These are phyloP conservation scores for Ambrosiella beaveri DNA, from an alignment of 2,329 filamentous ascomycete species.

Conservation along the genomic window DNA sequence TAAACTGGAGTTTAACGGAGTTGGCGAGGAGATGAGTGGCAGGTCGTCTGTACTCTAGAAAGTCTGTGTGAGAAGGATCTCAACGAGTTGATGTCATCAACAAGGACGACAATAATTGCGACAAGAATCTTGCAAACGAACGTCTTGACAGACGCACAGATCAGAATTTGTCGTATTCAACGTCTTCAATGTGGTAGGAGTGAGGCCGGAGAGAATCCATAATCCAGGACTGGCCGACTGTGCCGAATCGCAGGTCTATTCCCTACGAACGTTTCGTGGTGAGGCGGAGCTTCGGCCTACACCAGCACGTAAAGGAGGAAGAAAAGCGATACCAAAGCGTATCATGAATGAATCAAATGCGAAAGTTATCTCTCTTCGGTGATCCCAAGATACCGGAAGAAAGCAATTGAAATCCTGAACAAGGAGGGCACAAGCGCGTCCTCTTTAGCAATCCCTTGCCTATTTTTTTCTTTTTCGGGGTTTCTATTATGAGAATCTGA, in stretches of 20 bases:
- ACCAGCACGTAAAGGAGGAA: conserved; percentile 4
- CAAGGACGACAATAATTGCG: not conserved
- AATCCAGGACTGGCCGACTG: conserved; percentile 11
- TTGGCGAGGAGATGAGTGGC: not conserved
- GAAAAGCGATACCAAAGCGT: not conserved
- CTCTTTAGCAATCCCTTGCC: not conserved
- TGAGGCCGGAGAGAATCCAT: conserved; percentile 12
- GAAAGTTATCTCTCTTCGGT: not conserved
- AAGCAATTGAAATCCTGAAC: not conserved
- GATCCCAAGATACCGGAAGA: not conserved
- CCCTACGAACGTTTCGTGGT: conserved; percentile 4
- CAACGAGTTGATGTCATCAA: not conserved
- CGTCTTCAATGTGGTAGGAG: conserved; percentile 9
- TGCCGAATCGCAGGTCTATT: conserved; percentile 7
- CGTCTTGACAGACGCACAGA: not conserved
- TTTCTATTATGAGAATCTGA: not conserved
- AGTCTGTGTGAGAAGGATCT: not conserved
- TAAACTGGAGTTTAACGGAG: not conserved
- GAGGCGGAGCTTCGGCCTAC: conserved; percentile 7
- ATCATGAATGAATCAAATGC: conserved; percentile 7
- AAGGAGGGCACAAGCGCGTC: not conserved
- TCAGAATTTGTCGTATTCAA: conserved; percentile 9
- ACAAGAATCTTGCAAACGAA: not conserved
- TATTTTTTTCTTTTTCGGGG: not conserved
- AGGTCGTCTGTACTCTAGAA: not conserved